Base-by-base conservation (phyloP, 192 early-diverging fungal genomes). In the Coemansia sp. region DNA sequence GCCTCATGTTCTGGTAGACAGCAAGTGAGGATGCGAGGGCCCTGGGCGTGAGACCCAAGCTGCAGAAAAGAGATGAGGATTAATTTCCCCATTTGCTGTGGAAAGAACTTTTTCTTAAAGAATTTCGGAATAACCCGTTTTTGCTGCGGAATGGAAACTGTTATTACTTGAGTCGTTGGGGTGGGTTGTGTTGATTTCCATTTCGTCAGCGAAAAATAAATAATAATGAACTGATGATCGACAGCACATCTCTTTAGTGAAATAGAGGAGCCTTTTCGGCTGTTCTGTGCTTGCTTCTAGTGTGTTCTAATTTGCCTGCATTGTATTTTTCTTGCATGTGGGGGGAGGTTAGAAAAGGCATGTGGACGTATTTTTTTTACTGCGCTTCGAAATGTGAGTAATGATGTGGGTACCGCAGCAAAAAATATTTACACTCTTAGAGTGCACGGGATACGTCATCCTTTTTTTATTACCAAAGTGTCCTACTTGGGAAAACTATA, bases 51-150 rank as follows among this genome's bases (percentile, higher is more conserved):
- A 1, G 53, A 55, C 22, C 53, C 27, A 27, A 55, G 5, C 27
- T 55, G 53, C 53, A 55, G 53, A 31, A 55, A 31, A n/a, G 53
- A 55, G 27, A 55, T 55, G 53, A 31, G 53, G 34, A 61, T 61
- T 61, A 61, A 61, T 61, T 61, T 61, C 58, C 58, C 8, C 58
- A 38, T 61, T 61, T 1, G 58, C 34, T 15, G 34, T 8, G 58
- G 58, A 61, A 61, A 38, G 58, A 18, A 61, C 31, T 58, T 61
- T 27, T 20, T 58, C 39, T 27, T 20, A 9, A n/a, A 31, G 58
- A 8, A 61, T 36, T 61, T 6, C 34, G 31, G 53, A 50, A 38
- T 38, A n/a, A 36, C 31, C 18, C 24, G 24, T 1, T 27, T 38
- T 36, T 38, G n/a, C 58, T 38, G 58, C 58, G 34, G 58, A 61